These are phyloP conservation scores for Barnettozyma sucrosica DNA, from an alignment of 805 yeast species.

Conservation along the genomic window DNA sequence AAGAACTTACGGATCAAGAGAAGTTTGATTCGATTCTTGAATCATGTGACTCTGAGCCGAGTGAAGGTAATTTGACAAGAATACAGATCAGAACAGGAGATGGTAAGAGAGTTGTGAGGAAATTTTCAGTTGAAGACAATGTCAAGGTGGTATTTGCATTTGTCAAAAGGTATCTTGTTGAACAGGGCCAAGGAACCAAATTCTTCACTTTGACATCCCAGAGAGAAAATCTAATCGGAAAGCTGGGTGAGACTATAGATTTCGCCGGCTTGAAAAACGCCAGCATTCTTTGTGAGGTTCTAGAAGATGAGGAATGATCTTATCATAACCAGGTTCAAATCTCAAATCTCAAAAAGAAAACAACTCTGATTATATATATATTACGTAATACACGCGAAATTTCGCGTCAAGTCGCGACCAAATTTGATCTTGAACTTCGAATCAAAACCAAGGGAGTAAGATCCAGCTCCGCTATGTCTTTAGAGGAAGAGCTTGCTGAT, in stretches of 20 bases:
- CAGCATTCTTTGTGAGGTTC: constrained; percentile 33
- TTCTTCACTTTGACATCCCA: constrained; percentile 39
- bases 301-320: constrained; percentile 5
- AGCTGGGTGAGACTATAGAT: constrained; percentile 51
- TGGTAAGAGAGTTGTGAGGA: constrained; percentile 75
- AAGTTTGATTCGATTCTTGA: constrained; percentile 47
- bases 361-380: too few species aligned
- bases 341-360: too few species aligned
- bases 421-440: background rate
- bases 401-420: background rate
- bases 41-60: constrained; percentile 56
- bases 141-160: constrained; percentile 58
- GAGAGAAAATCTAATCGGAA: constrained; percentile 49
- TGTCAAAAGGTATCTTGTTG: constrained; percentile 51
- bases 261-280: constrained; percentile 82
- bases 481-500: constrained; percentile 10
- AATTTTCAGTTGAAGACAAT: constrained; percentile 53
- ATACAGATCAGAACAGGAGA: constrained; percentile 85
- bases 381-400: background rate
- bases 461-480: constrained; percentile 4
- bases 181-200: constrained; percentile 30
- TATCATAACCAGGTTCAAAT: too few species aligned
- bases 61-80: constrained; percentile 39
- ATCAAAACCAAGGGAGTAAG: background rate
- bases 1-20: constrained; percentile 34